Base-by-base conservation (phyloP, 139 green algal species). In the Chlamydomonas schloesseri region DNA sequence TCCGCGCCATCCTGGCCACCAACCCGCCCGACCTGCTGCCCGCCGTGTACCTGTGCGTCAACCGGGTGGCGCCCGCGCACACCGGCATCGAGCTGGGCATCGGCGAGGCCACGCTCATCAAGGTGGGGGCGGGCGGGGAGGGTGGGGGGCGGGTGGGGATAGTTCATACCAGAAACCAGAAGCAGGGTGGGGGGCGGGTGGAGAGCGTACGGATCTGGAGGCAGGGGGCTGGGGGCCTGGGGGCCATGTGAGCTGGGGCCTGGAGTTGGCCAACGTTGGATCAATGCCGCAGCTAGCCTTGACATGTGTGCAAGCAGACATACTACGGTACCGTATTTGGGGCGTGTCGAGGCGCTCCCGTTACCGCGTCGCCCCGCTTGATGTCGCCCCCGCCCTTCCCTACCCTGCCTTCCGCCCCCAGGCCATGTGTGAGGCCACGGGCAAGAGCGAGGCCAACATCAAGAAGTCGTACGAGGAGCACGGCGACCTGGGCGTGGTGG, bases 51-150 rank as follows among this genome's bases (percentile, higher is more conserved):
- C 91, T 99, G n/a, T 97, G 94, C 86, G 94, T 92, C 58, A 99
- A 99, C 91, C 86, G 89, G 17, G 94, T 99, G 77, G 96, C 94
- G 26, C 96, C 98, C 0, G 88, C 96, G 2, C 96, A 99, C 89
- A 91, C 93, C 57, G 98, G 97, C 23, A 80, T 99, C 29, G 98
- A 99, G 94, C 95, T 99, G 68, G 97, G 97, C 53, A 95, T 99
- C 17, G 98, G 98, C 1, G 98, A 99, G 31, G 88, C 95, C 34
- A 98, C 94, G 17, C 92, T 99, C 11, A 95, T 99, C 72, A 98
- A 98, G 90, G 94, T 93, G 28, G 20, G 80, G 13, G 15, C 34
- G 20, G 42, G 36, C 14, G 15, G 20, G 42, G 68, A 29, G 23
- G 42, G 14, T 11, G 11, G 8, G 73, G 50, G 50, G 18, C 21